phyloP scores from a whole-genome alignment of 129 eudicot genomes.

The sunflower (Helianthus annuus) region DNA sequence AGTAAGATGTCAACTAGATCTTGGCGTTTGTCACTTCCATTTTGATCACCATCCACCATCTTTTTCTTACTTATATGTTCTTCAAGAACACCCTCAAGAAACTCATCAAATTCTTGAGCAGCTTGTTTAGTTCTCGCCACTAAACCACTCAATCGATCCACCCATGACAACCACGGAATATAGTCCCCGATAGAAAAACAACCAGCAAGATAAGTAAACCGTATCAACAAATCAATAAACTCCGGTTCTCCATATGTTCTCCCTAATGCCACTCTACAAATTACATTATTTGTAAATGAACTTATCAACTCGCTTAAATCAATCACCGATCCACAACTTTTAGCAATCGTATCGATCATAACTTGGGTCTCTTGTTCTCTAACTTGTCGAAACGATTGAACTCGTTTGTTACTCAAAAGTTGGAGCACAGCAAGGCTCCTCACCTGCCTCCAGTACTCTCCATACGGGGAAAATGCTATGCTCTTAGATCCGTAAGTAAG shows the following conservation, averaged over 20 bases:
- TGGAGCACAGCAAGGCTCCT: slow-evolving; percentile 36
- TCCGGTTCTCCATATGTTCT: slow-evolving; percentile 30
- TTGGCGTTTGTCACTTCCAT: slow-evolving; percentile 2
- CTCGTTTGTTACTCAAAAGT: slow-evolving; percentile 35
- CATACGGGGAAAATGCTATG: slow-evolving; percentile 35
- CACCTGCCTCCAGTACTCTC: slow-evolving; percentile 49
- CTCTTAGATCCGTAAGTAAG: slow-evolving; percentile 33
- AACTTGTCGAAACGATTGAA: slow-evolving; percentile 31
- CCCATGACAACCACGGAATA: slow-evolving; percentile 44
- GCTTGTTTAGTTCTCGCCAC: slow-evolving; percentile 15
- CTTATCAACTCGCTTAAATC: slow-evolving; percentile 33
- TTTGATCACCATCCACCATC: not conserved
- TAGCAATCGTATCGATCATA: slow-evolving; percentile 32
- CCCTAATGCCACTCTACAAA: slow-evolving; percentile 47
- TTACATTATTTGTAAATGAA: slow-evolving; percentile 26
- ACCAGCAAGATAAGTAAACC: slow-evolving; percentile 35
- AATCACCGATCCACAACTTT: slow-evolving; percentile 7
- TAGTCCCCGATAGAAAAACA: slow-evolving; percentile 26
- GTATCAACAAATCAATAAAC: slow-evolving; percentile 27
- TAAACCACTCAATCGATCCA: slow-evolving; percentile 36
- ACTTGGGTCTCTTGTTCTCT: slow-evolving; percentile 37
- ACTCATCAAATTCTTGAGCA: slow-evolving; percentile 31
- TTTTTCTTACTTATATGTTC: slow-evolving; percentile 23
- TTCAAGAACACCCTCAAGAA: slow-evolving; percentile 34
- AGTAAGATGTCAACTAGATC: slow-evolving; percentile 26